Conservation (phyloP, 208 protist species). For the Leishmania tarentolae region DNA sequence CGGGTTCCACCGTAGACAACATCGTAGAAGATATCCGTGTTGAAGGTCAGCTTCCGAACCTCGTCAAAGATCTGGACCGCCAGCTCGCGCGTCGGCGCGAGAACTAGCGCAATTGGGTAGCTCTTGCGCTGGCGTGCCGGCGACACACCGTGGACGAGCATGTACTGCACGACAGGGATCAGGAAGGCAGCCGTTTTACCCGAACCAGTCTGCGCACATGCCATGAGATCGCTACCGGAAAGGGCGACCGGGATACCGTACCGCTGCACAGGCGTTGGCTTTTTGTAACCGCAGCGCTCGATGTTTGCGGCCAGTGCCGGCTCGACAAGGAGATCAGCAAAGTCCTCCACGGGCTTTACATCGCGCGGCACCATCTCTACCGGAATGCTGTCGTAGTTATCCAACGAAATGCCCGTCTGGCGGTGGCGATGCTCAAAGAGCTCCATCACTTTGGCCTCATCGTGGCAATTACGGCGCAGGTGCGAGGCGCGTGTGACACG, state of each 20-base stretch:
- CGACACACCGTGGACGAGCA: constrained; percentile 90
- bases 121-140: constrained; percentile 56
- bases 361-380: constrained; percentile 85
- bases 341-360: constrained; percentile 70
- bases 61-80: constrained; percentile 97
- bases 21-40: constrained; percentile 91
- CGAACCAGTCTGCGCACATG: constrained; percentile 98
- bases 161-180: constrained; percentile 95
- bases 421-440: constrained; percentile 79
- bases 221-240: constrained; percentile 96
- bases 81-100: constrained; percentile 97
- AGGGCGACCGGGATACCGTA: constrained; percentile 95
- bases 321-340: constrained; percentile 87
- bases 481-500: constrained; percentile 66
- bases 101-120: constrained; percentile 85
- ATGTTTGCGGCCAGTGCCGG: constrained; percentile 94
- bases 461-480: constrained; percentile 71
- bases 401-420: constrained; percentile 78
- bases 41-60: constrained; percentile 95
- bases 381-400: constrained; percentile 85
- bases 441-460: constrained; percentile 71
- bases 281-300: constrained; percentile 92
- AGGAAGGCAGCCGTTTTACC: constrained; percentile 99
- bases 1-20: constrained; percentile 98
- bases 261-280: constrained; percentile 98